A percentile compares a stretch with the other conserved stretches of the same genome.
Conservation (phyloP, 768 basidiomycete genomes). For the Rhizopogon vulgaris region DNA sequence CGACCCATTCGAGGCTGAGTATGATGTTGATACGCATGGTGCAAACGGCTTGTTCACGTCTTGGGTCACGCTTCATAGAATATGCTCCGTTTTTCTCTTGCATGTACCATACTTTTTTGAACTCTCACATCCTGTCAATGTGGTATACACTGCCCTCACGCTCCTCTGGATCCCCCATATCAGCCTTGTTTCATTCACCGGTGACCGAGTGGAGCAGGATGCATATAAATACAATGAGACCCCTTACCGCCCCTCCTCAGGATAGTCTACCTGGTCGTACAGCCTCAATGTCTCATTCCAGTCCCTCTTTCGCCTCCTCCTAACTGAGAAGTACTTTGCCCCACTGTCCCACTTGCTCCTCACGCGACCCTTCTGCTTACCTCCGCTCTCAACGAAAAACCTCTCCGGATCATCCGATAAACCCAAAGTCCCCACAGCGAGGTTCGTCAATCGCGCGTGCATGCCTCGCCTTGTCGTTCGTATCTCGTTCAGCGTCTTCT, state of each 20-base stretch:
- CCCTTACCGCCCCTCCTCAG: constrained; percentile 37
- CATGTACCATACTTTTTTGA: background rate
- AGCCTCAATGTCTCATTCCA: constrained; percentile 84
- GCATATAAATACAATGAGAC: background rate
- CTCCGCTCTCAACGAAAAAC: constrained; percentile 54
- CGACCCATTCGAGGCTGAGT: constrained; percentile 24
- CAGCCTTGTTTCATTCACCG: no score
- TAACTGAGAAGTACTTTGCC: constrained; percentile 73
- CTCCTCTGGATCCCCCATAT: background rate
- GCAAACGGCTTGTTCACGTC: background rate
- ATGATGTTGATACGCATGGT: background rate
- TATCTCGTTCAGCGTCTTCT: constrained; percentile 47
- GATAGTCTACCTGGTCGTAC: constrained; percentile 81
- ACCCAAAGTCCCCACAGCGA: constrained; percentile 52
- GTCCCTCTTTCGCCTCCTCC: constrained; percentile 73
- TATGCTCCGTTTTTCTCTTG: background rate
- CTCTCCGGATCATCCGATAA: constrained; percentile 67
- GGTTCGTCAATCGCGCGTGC: constrained; percentile 57
- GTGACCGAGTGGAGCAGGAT: no score
- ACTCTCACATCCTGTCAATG: no score
- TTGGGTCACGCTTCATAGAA: background rate
- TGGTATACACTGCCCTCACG: background rate
- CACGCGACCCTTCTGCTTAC: constrained; percentile 67
- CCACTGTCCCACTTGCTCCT: constrained; percentile 60
- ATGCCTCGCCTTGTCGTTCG: constrained; percentile 49